phyloP scores from a whole-genome alignment of 768 basidiomycete species.

The Piloderma croceum region DNA sequence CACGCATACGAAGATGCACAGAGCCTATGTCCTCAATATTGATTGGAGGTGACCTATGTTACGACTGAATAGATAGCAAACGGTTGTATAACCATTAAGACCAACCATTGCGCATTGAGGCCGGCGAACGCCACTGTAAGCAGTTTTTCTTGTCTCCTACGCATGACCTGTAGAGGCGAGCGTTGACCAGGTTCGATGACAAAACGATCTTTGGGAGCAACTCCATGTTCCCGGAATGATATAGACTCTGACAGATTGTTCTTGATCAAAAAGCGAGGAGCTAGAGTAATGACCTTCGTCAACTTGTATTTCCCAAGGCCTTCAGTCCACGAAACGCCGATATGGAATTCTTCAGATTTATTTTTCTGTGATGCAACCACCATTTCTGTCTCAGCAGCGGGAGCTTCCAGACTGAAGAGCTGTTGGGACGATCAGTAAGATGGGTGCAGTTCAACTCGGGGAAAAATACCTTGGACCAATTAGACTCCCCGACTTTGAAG shows the following conservation, averaged over 20 bases:
- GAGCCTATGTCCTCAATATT: slow-evolving; percentile 88
- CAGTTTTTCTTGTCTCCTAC: slow-evolving; percentile 62
- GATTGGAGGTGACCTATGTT: slow-evolving; percentile 81
- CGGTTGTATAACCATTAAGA: slow-evolving; percentile 1
- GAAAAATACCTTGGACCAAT: slow-evolving; percentile 76
- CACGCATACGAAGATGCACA: slow-evolving; percentile 64
- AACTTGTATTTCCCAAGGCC: slow-evolving; percentile 97
- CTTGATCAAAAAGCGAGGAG: slow-evolving; percentile 86
- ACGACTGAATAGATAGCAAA: slow-evolving; percentile 1
- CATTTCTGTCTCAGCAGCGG: slow-evolving; percentile 83
- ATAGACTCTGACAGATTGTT: slow-evolving; percentile 69
- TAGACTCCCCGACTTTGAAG: slow-evolving; percentile 74
- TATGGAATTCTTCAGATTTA: slow-evolving; percentile 62
- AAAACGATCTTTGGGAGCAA: slow-evolving; percentile 54
- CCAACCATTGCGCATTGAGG: slow-evolving; percentile 74
- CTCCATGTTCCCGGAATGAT: slow-evolving; percentile 82
- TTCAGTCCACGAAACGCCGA: slow-evolving; percentile 89
- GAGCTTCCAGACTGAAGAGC: slow-evolving; percentile 88
- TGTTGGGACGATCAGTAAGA: slow-evolving; percentile 21
- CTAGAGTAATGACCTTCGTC: slow-evolving; percentile 85
- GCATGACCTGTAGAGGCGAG: slow-evolving; percentile 61
- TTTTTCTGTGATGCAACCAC: slow-evolving; percentile 60
- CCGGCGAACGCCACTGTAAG: slow-evolving; percentile 86
- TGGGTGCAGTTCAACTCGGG: too few relatives aligned
- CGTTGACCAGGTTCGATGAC: slow-evolving; percentile 64